Base-by-base conservation (phyloP, 768 basidiomycete species). In the Psilocybe tampanensis region DNA sequence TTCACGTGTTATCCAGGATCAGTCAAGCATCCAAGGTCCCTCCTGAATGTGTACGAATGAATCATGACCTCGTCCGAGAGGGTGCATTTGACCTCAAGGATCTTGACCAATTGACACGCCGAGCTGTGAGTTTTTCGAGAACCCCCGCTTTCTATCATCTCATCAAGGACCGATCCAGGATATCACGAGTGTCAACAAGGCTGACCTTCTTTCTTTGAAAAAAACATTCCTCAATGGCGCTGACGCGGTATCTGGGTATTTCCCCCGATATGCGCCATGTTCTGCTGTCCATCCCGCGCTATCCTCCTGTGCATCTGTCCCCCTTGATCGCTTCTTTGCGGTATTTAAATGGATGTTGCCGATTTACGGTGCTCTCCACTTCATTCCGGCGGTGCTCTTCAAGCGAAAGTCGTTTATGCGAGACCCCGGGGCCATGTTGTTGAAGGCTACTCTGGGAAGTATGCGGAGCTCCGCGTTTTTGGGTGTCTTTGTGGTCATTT, bases 311-410 rank as follows among this genome's bases (percentile, higher is more conserved):
- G 64, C 74, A 6, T 69, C 74, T 9, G 85, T 86, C 1, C 84
- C 83, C 12, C 59, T 87, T n/a, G 81, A 84, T 36, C 86, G 94
- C 24, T 90, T 95, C 72, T 80, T 88, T 62, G 76, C 82, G 17
- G 94, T 97, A 6, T 90, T 89, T 69, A 84, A 82, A 73, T 95
- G 83, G 90, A 94, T 91, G 74, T 69, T 90, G 43, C 89, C 86
- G 2, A 84, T 89, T 39, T 98, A 98, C 64, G 88, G 92, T 19
- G 94, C 93, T 0, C 73, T 98, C 29, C 96, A 98, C 70, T 82
- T 97, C 57, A 83, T 97, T 24, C 95, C 96, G 1, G 80, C 88
- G 45, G 74, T 98, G 11, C 74, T 97, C 4, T 93, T 98, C 72
- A 91, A 92, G 64, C 78, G 89, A 36, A 78, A 80, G 22, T 72